Percentiles rank a stretch among this genome's conserved stretches.
Evolutionary conservation across 2,329 filamentous ascomycete species (phyloP).

Genomic region (Exophiala aquamarina): DNA sequence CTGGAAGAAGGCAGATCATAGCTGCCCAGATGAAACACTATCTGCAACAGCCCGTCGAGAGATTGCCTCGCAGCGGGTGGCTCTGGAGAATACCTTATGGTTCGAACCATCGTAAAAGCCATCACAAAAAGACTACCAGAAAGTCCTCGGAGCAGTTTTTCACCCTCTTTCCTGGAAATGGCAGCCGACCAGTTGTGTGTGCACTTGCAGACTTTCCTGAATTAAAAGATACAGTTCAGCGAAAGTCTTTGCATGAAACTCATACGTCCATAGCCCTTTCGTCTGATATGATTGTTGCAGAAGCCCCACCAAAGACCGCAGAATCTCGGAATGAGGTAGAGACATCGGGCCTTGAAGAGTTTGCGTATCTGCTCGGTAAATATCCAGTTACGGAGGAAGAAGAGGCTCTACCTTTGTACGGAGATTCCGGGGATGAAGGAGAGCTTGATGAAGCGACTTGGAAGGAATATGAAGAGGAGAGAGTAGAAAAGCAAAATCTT

Average conservation of each 20-base stretch:
- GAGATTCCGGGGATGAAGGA: constrained; percentile 54
- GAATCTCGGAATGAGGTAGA: too few relatives aligned
- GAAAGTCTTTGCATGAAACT: too few relatives aligned
- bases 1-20: constrained; percentile 20
- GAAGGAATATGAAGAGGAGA: constrained; percentile 62
- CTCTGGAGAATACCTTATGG: constrained; percentile 16
- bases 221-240: too few relatives aligned
- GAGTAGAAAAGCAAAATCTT: constrained; percentile 36
- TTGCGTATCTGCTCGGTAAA: constrained; percentile 41
- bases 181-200: constrained; percentile 8
- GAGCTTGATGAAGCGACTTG: constrained; percentile 61
- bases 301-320: too few relatives aligned
- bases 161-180: constrained; percentile 13
- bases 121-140: too few relatives aligned
- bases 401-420: constrained; percentile 51
- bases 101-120: background rate
- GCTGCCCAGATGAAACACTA: constrained; percentile 17
- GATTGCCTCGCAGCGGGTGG: constrained; percentile 7
- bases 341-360: constrained; percentile 24
- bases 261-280: too few relatives aligned
- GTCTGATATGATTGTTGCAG: too few relatives aligned
- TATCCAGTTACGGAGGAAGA: constrained; percentile 41
- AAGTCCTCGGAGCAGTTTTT: constrained; percentile 17
- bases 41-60: constrained; percentile 9
- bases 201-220: constrained; percentile 17